These are phyloP conservation scores for Coprinopsis sp. DNA, from an alignment of 768 basidiomycete genomes.

Conservation along the genomic window DNA sequence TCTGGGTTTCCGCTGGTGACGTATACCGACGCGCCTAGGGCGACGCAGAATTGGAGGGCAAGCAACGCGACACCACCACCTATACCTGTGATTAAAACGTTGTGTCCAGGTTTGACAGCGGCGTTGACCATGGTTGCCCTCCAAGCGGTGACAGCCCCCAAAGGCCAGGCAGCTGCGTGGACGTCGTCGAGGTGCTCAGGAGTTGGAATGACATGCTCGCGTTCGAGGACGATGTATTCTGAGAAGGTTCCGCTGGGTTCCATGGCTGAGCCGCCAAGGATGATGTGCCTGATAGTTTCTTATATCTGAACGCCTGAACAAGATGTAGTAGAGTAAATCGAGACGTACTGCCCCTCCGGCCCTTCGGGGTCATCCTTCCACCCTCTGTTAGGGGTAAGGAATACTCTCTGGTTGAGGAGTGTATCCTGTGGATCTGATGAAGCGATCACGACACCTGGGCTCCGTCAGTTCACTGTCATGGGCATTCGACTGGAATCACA, in stretches of 20 bases:
- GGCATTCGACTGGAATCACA: conserved; percentile 11
- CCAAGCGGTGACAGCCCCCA: conserved; percentile 80
- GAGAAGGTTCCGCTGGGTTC: conserved; percentile 68
- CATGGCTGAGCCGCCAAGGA: conserved; percentile 55
- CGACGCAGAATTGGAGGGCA: conserved; percentile 71
- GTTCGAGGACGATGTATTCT: conserved; percentile 70
- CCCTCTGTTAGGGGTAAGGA: conserved; percentile 72
- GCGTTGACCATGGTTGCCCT: conserved; percentile 53
- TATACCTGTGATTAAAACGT: conserved; percentile 76
- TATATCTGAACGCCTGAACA: conserved; percentile 16
- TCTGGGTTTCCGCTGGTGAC: conserved; percentile 69
- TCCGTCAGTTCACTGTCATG: not conserved
- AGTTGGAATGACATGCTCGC: conserved; percentile 59
- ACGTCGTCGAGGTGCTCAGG: conserved; percentile 66
- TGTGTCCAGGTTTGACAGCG: conserved; percentile 55
- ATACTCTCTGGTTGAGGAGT: conserved; percentile 61
- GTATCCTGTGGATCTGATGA: conserved; percentile 48
- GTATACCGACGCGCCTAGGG: conserved; percentile 74
- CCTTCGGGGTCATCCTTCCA: conserved; percentile 63
- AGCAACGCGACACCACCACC: conserved; percentile 82
- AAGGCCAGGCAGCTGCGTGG: conserved; percentile 72
- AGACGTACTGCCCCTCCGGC: conserved; percentile 59
- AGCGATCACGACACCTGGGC: conserved; percentile 58
- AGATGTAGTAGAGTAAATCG: not conserved
- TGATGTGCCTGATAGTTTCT: conserved; percentile 42